These are phyloP conservation scores for Metarhizium brunneum DNA, from an alignment of 2,329 filamentous ascomycete species.

Conservation along the genomic window DNA sequence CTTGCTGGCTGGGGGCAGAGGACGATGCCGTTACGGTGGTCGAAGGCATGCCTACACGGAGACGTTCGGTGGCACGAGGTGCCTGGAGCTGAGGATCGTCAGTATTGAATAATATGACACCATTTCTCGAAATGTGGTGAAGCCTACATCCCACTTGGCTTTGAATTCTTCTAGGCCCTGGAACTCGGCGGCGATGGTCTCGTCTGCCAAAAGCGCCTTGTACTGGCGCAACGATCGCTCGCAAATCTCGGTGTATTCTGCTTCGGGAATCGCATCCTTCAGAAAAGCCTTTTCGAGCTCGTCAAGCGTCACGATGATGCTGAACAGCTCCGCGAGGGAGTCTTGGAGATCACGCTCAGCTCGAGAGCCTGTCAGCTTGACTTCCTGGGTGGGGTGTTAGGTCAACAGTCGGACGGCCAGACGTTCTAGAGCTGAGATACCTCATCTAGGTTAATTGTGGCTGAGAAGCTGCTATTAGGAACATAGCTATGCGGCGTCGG, in stretches of 20 bases:
- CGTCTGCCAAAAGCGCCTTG: constrained; percentile 85
- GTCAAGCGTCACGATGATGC: constrained; percentile 91
- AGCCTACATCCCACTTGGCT: constrained; percentile 70
- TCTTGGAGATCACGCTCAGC: constrained; percentile 91
- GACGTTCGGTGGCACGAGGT: constrained; percentile 82
- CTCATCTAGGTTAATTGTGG: constrained; percentile 90
- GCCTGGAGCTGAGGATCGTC: constrained; percentile 64
- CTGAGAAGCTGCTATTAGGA: constrained; percentile 71
- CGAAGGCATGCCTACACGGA: constrained; percentile 86
- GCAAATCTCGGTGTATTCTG: constrained; percentile 94
- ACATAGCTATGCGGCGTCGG: constrained; percentile 88
- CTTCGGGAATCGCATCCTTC: constrained; percentile 85
- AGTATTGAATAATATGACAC: constrained; percentile 1
- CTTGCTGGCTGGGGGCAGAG: constrained; percentile 32
- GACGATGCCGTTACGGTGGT: constrained; percentile 57
- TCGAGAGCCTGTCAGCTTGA: constrained; percentile 79
- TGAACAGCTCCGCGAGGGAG: constrained; percentile 93
- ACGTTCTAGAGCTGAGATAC: constrained; percentile 36
- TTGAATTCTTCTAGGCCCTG: constrained; percentile 87
- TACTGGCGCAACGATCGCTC: constrained; percentile 92
- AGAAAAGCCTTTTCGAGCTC: constrained; percentile 94
- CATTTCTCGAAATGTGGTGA: background rate
- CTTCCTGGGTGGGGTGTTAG: constrained; percentile 52
- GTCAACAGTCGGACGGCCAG: constrained; percentile 3
- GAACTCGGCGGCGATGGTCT: constrained; percentile 82